A percentile compares a stretch with the other conserved stretches of the same genome.
phyloP scores from a whole-genome alignment of 208 protist species.

The Herpetomonas samuelpessoai region DNA sequence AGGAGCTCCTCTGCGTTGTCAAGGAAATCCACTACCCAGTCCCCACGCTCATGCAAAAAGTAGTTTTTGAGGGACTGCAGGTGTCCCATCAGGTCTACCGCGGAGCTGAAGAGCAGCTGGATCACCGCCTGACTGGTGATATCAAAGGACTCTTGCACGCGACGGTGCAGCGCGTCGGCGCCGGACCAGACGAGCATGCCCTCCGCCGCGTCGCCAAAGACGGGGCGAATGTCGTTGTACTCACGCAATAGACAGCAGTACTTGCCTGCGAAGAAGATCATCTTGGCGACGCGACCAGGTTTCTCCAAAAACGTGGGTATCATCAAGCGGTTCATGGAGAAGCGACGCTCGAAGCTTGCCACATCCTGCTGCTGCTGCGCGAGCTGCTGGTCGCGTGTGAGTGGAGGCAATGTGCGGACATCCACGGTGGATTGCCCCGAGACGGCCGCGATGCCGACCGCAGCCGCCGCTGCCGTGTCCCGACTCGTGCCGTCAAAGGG shows the following conservation, averaged over 20 bases:
- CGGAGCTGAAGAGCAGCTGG: constrained; percentile 63
- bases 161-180: constrained; percentile 60
- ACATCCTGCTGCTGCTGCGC: constrained; percentile 22
- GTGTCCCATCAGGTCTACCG: constrained; percentile 77
- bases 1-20: constrained; percentile 77
- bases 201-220: constrained; percentile 38
- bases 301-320: constrained; percentile 67
- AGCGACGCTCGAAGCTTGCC: constrained; percentile 69
- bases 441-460: background rate
- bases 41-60: constrained; percentile 76
- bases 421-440: constrained; percentile 6
- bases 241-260: constrained; percentile 89
- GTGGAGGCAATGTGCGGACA: background rate
- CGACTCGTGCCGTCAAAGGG: too few relatives aligned
- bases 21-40: constrained; percentile 86
- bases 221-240: constrained; percentile 54
- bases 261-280: constrained; percentile 83
- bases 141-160: constrained; percentile 79
- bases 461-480: background rate
- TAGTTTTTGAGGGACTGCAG: constrained; percentile 73
- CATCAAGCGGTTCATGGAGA: constrained; percentile 82
- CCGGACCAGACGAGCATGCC: constrained; percentile 61
- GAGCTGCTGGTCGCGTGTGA: background rate
- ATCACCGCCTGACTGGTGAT: constrained; percentile 69
- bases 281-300: constrained; percentile 65